Base-by-base conservation (phyloP, 73 alveolate species). In the Paramecium sonneborni region DNA sequence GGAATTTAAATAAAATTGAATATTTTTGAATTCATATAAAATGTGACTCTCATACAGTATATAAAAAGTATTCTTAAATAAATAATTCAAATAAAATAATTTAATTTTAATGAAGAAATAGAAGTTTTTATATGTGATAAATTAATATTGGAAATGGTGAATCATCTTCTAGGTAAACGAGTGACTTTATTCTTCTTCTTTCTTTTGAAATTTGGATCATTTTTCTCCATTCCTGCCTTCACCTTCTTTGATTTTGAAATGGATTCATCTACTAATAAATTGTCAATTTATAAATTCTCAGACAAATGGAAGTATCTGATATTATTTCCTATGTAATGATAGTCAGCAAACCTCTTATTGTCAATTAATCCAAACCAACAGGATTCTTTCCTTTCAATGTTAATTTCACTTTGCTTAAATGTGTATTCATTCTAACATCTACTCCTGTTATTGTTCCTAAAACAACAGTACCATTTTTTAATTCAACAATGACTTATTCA, bases 381-480 rank as follows among this genome's bases (percentile, higher is more conserved):
- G 99, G 98, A 30, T 98, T 99, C 92, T 97, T 97, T 62, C 99
- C 99, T 95, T 98, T 98, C 85, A 97, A 93, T 39, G 99, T 97
- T 95, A 98, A 79, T 95, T 97, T 97, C 82, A 97, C 99, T 86
- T 96, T 96, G 93, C 95, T 95, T 95, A 96, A 93, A 93, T 96
- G 99, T 57, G 95, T 93, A 93, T 97, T 97, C 99, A 98, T 98
- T 67, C 99, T 95, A 67, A 98, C 95, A 93, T 98, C 99, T 21
- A 98, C 99, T 70, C 99, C 99, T 57, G 97, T 93, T 38, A 97
- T 93, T 21, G 99, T 94, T 6, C 99, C 99, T 82, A 95, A 97
- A 44, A 98, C 98, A 79, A 97, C 98, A 2, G 99, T 97, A 55
- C 99, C 99, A 94, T 98, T 98, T 96, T 98, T 98, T 76, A 98